phyloP scores from a whole-genome alignment of 352 stramenopile genomes.

The Pythium vanterpoolii region DNA sequence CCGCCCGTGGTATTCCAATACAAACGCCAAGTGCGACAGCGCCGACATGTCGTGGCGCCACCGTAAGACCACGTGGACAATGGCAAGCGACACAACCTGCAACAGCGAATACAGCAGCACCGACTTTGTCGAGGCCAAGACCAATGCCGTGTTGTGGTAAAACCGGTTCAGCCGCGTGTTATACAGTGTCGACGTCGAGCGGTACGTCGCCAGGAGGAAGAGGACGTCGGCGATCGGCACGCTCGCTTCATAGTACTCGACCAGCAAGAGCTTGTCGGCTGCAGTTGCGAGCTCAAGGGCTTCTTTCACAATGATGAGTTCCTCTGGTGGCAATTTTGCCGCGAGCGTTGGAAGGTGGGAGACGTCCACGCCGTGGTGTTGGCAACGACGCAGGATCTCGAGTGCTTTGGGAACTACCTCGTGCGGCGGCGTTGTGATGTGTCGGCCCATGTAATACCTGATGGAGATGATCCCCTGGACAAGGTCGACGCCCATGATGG shows the following conservation, averaged over 20 bases:
- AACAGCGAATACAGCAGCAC: constrained; percentile 18
- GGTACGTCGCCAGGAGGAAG: constrained; percentile 11
- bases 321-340: neutral
- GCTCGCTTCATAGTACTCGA: constrained; percentile 25
- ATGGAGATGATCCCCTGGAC: constrained; percentile 14
- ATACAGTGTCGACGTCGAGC: constrained; percentile 13
- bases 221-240: constrained; percentile 13
- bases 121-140: constrained; percentile 6
- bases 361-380: neutral
- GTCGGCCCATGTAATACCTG: constrained; percentile 15
- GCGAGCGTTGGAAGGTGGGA: neutral
- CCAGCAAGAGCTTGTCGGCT: constrained; percentile 7
- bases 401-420: constrained; percentile 2
- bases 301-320: neutral
- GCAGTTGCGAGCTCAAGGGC: constrained; percentile 10
- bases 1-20: constrained; percentile 19
- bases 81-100: constrained; percentile 13
- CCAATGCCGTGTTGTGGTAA: constrained; percentile 6
- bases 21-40: constrained; percentile 20
- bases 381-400: neutral
- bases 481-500: constrained; percentile 21
- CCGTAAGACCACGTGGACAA: constrained; percentile 14
- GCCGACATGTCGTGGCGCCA: constrained; percentile 15
- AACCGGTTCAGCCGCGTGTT: constrained; percentile 21
- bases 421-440: neutral